Conservation (phyloP, 331 rosid species). For the Prunus yedoensis region DNA sequence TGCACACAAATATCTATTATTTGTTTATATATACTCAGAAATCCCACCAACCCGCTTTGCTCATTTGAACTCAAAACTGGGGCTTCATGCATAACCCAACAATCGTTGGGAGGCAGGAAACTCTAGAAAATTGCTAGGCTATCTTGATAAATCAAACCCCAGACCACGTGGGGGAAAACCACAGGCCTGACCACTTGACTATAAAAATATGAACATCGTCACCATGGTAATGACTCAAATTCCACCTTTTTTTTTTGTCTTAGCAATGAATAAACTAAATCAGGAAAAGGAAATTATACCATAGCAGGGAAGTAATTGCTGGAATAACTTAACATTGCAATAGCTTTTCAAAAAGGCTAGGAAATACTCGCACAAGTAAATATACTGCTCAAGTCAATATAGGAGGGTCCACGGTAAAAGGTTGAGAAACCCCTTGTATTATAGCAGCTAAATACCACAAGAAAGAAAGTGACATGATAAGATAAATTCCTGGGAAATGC, state of each 20-base stretch:
- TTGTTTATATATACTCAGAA: neutral
- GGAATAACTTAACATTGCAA: neutral
- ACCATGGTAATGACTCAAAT: too few species aligned
- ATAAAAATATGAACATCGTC: too few species aligned
- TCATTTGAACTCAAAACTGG: neutral
- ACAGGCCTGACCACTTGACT: neutral
- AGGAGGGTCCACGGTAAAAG: neutral
- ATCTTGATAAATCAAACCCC: neutral
- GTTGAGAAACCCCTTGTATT: neutral
- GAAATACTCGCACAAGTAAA: neutral
- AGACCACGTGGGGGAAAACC: neutral
- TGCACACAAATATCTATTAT: neutral
- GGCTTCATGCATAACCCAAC: neutral
- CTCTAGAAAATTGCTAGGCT: neutral
- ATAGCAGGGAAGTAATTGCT: neutral
- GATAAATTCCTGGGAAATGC: neutral
- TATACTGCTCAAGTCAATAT: neutral
- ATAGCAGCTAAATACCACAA: neutral
- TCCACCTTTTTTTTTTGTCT: neutral
- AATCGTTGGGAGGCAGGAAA: neutral
- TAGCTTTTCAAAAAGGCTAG: neutral
- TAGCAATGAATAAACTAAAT: neutral
- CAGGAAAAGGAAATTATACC: neutral
- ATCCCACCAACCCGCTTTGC: neutral
- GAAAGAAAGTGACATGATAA: neutral